Evolutionary conservation across 371 early-diverging fungal species (phyloP).

Genomic region (Rhizopus stolonifer): DNA sequence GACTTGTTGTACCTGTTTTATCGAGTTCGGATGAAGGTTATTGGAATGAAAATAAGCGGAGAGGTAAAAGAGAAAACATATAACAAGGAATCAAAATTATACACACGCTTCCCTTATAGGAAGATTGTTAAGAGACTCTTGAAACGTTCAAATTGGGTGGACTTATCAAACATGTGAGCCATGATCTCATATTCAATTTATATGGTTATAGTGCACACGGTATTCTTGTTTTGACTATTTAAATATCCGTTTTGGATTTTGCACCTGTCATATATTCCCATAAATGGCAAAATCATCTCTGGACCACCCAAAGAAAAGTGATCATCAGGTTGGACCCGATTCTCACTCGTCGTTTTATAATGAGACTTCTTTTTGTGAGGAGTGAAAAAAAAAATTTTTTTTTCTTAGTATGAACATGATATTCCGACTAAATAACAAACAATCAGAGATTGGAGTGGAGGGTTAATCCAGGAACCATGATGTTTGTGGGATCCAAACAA

Average conservation of each 20-base stretch:
- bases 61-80: neutral
- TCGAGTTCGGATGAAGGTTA: neutral
- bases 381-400: constrained; percentile 53
- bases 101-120: too few species aligned
- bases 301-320: too few species aligned
- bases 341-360: neutral
- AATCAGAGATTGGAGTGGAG: too few species aligned
- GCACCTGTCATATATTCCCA: constrained; percentile 4
- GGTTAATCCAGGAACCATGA: too few species aligned
- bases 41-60: neutral
- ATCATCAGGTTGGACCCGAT: neutral
- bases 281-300: constrained; percentile 1
- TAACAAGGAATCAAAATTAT: too few species aligned
- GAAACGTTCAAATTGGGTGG: too few species aligned
- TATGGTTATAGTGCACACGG: neutral
- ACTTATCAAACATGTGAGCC: neutral
- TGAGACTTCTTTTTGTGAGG: neutral
- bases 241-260: neutral
- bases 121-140: too few species aligned
- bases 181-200: neutral
- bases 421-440: constrained; percentile 10
- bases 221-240: neutral
- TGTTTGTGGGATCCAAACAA: too few species aligned
- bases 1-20: neutral
- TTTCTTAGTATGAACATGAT: constrained; percentile 77